Evolutionary conservation across 768 basidiomycete species (phyloP).

Genomic region (Mrakia hoshinonis): DNA sequence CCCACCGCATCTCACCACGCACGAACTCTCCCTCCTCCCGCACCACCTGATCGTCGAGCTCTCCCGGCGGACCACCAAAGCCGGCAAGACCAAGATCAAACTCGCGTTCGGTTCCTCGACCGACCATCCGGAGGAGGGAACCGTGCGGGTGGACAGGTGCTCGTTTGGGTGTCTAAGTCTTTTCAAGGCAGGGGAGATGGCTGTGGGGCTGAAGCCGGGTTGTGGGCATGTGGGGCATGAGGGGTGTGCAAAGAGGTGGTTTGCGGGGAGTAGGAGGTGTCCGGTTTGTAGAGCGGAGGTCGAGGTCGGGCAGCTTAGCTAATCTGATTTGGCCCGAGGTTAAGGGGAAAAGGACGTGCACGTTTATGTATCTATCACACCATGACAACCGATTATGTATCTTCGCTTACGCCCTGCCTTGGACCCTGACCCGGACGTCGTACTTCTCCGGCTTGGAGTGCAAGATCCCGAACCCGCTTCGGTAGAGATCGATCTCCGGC

Average conservation of each 20-base stretch:
- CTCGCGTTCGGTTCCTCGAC: background rate
- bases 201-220: background rate
- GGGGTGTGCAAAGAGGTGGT: constrained; percentile 19
- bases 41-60: constrained; percentile 22
- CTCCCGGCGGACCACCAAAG: constrained; percentile 28
- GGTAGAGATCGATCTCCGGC: background rate
- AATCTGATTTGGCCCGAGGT: no score
- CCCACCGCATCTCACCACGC: constrained; percentile 3
- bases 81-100: constrained; percentile 28
- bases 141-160: constrained; percentile 22
- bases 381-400: no score
- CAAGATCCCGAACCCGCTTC: background rate
- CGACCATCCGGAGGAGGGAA: background rate
- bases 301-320: background rate
- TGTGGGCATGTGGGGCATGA: constrained; percentile 15
- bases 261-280: constrained; percentile 1
- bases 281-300: constrained; percentile 12
- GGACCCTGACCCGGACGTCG: background rate
- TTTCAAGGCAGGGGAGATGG: constrained; percentile 10
- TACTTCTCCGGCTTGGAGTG: background rate
- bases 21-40: constrained; percentile 2
- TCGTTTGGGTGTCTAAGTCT: constrained; percentile 22
- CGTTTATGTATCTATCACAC: no score
- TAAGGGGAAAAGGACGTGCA: no score
- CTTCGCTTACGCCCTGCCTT: background rate